Base-by-base conservation (phyloP, 441 rosid species). In the Syzygium malaccense region DNA sequence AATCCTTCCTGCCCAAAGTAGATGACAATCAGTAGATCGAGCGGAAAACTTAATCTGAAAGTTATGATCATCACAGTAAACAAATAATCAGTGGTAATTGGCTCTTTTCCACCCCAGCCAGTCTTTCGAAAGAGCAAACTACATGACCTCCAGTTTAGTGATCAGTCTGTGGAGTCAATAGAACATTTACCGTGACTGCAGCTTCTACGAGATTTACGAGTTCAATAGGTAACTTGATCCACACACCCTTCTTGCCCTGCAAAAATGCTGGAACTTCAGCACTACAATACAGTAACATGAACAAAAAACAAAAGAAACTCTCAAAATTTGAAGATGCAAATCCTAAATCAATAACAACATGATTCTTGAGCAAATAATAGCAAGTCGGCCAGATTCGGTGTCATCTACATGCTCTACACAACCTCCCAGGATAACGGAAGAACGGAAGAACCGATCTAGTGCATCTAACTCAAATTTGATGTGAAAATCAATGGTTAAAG, bases 211-310 rank as follows among this genome's bases (percentile, higher is more conserved):
- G 97, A 92, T 91, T 92, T 64, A 89, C 93, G 18, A 94, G 93
- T 68, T 93, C 89, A 87, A 92, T 96, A 4, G 99, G 98, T 86
- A 98, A 89, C 91, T 96, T 97, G 91, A 98, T 94, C 99, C 99
- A 98, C 62, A 96, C 94, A 57, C 98, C 99, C 87, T 83, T 95
- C 92, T 94, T 98, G 1, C 96, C 97, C 99, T 95, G 93, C 89
- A 91, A 48, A 54, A 75, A 54, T 68, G 62, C 87, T 41, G 25
- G 53, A 75, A 80, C 55, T 66, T 7, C 56, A 32, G 79, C 45
- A 66, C 45, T 45, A 54, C 32, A 55, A 80, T 78, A 30, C 84
- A 78, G 51, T 23, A 78, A 19, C 19, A 41, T 8, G 32, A 78
- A 13, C 51, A 83, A 79, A 58, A 32, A 87, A 8, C 14, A 75